Evolutionary conservation across 192 early-diverging fungal genomes (phyloP).

Genomic region (Dispira parvispora): DNA sequence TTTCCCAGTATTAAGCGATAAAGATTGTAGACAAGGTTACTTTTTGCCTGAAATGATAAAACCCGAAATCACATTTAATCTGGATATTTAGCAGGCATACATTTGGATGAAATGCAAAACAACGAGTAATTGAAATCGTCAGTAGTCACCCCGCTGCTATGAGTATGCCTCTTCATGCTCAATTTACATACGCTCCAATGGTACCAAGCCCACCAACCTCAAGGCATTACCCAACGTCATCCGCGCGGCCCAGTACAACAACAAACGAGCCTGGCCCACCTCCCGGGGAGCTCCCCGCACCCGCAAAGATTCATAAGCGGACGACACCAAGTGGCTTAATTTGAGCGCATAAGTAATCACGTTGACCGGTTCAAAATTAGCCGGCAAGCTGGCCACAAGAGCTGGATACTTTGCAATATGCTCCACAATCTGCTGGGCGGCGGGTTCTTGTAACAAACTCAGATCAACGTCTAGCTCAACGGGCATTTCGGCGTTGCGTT

Average conservation of each 20-base stretch:
- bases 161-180: too few species aligned
- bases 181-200: conserved; percentile 79
- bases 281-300: conserved; percentile 54
- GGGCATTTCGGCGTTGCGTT: conserved; percentile 51
- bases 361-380: conserved; percentile 55
- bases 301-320: conserved; percentile 54
- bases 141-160: too few species aligned
- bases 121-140: too few species aligned
- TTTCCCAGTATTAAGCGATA: too few species aligned
- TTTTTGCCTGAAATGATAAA: too few species aligned
- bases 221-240: conserved; percentile 75
- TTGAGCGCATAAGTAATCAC: conserved; percentile 75
- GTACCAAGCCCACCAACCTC: conserved; percentile 61
- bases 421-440: conserved; percentile 52
- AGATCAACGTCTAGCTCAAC: conserved; percentile 51
- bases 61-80: too few species aligned
- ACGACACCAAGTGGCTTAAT: conserved; percentile 64
- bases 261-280: conserved; percentile 71
- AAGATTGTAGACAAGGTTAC: too few species aligned
- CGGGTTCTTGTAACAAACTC: conserved; percentile 45
- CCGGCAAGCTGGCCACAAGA: conserved; percentile 30
- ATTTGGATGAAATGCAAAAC: too few species aligned
- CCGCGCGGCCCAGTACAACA: conserved; percentile 71
- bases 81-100: too few species aligned
- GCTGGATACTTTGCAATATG: conserved; percentile 67